Base-by-base conservation (phyloP, 495 filamentous ascomycete species). In the Aspergillus incahuasiensis region DNA sequence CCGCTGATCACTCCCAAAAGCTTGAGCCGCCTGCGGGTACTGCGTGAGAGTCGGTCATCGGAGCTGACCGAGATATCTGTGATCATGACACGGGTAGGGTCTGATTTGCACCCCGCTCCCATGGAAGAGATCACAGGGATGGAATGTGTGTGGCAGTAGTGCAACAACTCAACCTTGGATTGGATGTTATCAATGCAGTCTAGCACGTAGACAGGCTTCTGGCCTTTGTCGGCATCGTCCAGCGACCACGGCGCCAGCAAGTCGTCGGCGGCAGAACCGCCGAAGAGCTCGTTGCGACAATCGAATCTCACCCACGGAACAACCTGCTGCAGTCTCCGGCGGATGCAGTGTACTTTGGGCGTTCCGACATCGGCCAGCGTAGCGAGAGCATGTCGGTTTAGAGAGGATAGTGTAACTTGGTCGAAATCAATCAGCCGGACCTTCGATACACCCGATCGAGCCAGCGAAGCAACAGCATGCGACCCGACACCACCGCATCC, bases 181-280 rank as follows among this genome's bases (percentile, higher is more conserved):
- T 92, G 86, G 56, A 97, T 97, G 68, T 99, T 97, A 64, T 99
- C 94, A 58, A 99, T 99, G 13, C 94, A 95, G 72, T 99, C 94
- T 21, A 99, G 82, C 5, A 99, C 85, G 57, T 86, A 99, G 62
- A 91, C 87, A 1, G 90, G 90, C 62, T 76, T 79, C 53, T 81
- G 82, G 13, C 79, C 82, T 7, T 76, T 79, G n/a, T 79, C 79
- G 1, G 68, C 68, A 32, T 76, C 70, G 39, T 67, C 64, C 59
- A 71, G 49, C 1, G 68, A 66, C 84, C 86, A 88, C 0, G 79
- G 70, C 1, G 65, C 82, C 46, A 98, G 73, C 50, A 95, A 72
- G 9, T 61, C 63, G 5, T 83, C 81, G 4, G 90, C 90, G 3
- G 73, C 81, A 9, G 75, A 67, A 25, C 82, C 82, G 58, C 79